These are phyloP conservation scores for Castanea crenata DNA, from an alignment of 306 rosid genomes.

Conservation along the genomic window DNA sequence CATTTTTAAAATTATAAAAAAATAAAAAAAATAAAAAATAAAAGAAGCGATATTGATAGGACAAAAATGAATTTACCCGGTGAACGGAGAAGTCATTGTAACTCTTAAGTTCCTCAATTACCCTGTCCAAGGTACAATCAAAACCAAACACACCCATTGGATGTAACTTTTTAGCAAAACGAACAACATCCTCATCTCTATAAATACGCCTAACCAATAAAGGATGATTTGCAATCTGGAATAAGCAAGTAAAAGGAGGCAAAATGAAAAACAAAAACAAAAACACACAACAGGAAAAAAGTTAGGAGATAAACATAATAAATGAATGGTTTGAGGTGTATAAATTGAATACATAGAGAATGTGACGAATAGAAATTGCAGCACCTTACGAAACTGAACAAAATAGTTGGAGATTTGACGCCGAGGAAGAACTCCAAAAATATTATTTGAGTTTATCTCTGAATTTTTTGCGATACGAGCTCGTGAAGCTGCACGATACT, in stretches of 20 bases:
- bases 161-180: constrained; percentile 78
- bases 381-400: constrained; percentile 97
- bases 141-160: constrained; percentile 91
- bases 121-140: constrained; percentile 90
- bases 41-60: neutral
- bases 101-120: constrained; percentile 72
- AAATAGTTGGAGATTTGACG: constrained; percentile 91
- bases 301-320: constrained; percentile 17
- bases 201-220: constrained; percentile 86
- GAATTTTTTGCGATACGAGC: constrained; percentile 63
- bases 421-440: constrained; percentile 55
- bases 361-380: constrained; percentile 13
- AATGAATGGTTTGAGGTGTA: neutral
- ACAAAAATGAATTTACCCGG: constrained; percentile 56
- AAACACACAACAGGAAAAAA: neutral
- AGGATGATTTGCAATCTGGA: constrained; percentile 96
- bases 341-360: neutral
- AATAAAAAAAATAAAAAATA: no score
- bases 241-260: constrained; percentile 1
- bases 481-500: constrained; percentile 80
- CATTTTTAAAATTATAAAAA: neutral
- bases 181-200: constrained; percentile 79
- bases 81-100: constrained; percentile 89
- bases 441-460: constrained; percentile 34
- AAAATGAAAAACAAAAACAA: constrained; percentile 5